Percentiles rank a stretch among this genome's conserved stretches.
Conservation (phyloP, 1,139 yeast genomes). For the Geotrichum fermentans region DNA sequence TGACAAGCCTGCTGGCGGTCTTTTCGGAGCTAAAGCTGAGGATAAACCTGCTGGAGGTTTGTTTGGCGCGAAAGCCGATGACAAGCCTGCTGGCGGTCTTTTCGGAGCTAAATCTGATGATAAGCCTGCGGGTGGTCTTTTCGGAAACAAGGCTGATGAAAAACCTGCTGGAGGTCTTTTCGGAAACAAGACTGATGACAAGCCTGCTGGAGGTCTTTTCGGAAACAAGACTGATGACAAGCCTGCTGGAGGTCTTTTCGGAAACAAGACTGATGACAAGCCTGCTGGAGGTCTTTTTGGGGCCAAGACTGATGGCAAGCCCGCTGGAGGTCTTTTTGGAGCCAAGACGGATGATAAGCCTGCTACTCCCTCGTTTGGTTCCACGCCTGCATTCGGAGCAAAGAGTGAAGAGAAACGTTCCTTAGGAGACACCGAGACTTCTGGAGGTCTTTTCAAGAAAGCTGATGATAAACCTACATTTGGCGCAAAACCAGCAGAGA, state of each 20-base stretch:
- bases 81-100: slow-evolving; percentile 8
- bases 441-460: slow-evolving; percentile 17
- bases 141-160: slow-evolving; percentile 2
- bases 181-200: slow-evolving; percentile 4
- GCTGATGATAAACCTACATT: slow-evolving; percentile 17
- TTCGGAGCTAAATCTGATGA: slow-evolving; percentile 11
- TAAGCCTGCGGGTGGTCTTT: slow-evolving; percentile 16
- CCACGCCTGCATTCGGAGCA: slow-evolving; percentile 22
- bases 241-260: neutral
- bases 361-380: slow-evolving; percentile 14
- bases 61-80: slow-evolving; percentile 7
- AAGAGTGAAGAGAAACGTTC: slow-evolving; percentile 22
- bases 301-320: slow-evolving; percentile 22
- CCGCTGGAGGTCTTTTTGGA: slow-evolving; percentile 21
- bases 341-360: slow-evolving; percentile 12
- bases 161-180: slow-evolving; percentile 16
- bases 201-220: slow-evolving; percentile 15
- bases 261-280: slow-evolving; percentile 5
- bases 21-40: neutral
- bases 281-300: slow-evolving; percentile 15
- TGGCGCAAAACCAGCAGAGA: slow-evolving; percentile 23
- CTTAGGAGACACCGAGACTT: too few species aligned
- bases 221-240: slow-evolving; percentile 12
- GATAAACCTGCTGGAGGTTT: neutral
- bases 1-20: slow-evolving; percentile 9